phyloP scores from a whole-genome alignment of 2,329 filamentous ascomycete genomes.

The Neopestalotiopsis clavispora region DNA sequence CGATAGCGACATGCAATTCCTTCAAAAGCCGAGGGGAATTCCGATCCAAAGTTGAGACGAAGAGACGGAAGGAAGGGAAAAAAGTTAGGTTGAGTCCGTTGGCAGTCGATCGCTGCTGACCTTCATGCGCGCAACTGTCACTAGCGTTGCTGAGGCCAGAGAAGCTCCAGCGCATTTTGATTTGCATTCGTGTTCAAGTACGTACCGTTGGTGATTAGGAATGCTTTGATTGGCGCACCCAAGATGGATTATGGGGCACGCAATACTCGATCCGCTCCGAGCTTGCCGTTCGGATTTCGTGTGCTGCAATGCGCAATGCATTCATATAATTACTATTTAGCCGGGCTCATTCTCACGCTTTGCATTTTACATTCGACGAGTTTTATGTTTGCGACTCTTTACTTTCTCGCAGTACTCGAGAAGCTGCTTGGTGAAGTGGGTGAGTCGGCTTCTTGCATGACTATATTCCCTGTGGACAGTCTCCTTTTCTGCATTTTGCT shows the following conservation, averaged over 20 bases:
- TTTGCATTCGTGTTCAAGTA: constrained; percentile 3
- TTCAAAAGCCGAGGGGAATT: neutral
- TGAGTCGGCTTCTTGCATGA: too few species aligned
- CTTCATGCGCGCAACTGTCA: neutral
- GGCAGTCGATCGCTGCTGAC: neutral
- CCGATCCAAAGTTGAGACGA: neutral
- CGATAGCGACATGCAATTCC: neutral
- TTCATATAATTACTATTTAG: neutral
- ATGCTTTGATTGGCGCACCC: neutral
- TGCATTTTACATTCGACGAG: too few species aligned
- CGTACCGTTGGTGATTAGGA: neutral
- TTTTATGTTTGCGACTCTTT: too few species aligned
- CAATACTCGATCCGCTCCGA: neutral
- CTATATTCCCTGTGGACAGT: too few species aligned
- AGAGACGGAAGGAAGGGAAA: neutral
- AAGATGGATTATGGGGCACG: neutral
- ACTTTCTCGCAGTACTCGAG: too few species aligned
- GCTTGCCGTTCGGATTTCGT: neutral
- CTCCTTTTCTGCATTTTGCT: too few species aligned
- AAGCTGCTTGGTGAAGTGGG: too few species aligned
- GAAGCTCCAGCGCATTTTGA: neutral
- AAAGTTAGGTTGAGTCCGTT: neutral
- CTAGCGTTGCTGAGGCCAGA: neutral
- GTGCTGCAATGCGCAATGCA: neutral
- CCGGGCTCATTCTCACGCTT: too few species aligned